A percentile compares a stretch with the other conserved stretches of the same genome.
phyloP scores from a whole-genome alignment of 2,329 filamentous ascomycete genomes.

The Xylaria sp. region DNA sequence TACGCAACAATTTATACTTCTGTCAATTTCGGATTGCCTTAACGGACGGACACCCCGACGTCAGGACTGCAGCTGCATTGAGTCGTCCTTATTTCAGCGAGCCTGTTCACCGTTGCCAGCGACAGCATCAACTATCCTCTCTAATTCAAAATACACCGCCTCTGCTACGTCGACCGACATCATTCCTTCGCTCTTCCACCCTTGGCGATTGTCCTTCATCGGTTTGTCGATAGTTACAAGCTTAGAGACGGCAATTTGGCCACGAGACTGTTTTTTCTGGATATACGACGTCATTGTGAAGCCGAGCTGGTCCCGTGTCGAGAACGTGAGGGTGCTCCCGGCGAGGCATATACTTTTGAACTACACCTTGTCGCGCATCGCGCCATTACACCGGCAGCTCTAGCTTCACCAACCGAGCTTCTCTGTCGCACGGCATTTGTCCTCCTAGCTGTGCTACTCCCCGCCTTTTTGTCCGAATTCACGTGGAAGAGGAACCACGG shows the following conservation, averaged over 20 bases:
- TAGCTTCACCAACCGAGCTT: neutral
- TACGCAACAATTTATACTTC: neutral
- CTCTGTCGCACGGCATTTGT: constrained; percentile 17
- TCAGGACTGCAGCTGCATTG: constrained; percentile 3
- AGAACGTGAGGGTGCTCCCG: neutral
- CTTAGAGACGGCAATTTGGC: neutral
- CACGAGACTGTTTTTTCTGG: neutral
- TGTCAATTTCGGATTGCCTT: constrained; percentile 4
- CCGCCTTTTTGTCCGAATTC: constrained; percentile 7
- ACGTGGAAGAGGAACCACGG: constrained; percentile 1
- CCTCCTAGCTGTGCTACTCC: constrained; percentile 17
- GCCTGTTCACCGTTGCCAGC: neutral
- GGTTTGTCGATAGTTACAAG: neutral
- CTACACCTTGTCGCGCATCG: constrained; percentile 9
- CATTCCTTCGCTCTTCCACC: neutral
- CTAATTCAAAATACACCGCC: constrained; percentile 11
- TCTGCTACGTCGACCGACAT: constrained; percentile 11
- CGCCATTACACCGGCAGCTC: neutral
- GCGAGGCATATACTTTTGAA: constrained; percentile 11
- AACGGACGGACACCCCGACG: neutral
- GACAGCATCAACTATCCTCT: constrained; percentile 1
- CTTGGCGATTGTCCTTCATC: constrained; percentile 11
- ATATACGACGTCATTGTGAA: neutral
- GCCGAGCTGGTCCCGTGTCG: neutral
- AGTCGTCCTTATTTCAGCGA: constrained; percentile 7